Evolutionary conservation across 805 yeast species (phyloP).

Genomic region (Metschnikowia lochheadii): DNA sequence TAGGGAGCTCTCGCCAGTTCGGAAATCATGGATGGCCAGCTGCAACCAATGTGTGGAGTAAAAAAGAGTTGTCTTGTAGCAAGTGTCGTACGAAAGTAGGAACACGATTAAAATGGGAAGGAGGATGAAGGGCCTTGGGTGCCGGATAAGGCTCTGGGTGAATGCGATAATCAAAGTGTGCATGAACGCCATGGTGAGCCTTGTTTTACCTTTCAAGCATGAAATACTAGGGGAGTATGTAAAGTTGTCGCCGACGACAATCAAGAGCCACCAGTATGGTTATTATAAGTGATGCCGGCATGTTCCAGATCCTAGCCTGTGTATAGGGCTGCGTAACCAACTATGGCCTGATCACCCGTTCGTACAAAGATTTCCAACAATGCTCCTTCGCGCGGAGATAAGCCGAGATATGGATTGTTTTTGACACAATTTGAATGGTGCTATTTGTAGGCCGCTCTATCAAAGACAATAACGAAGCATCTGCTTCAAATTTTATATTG

Average conservation of each 20-base stretch:
- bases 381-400: not conserved
- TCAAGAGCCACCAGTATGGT: not conserved
- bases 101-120: constrained; percentile 30
- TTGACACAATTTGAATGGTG: not conserved
- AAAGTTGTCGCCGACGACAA: not conserved
- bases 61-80: constrained; percentile 31
- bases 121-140: constrained; percentile 28
- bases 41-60: constrained; percentile 1
- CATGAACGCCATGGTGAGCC: constrained; percentile 3
- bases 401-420: not conserved
- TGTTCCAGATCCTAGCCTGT: not conserved
- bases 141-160: constrained; percentile 20
- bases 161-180: constrained; percentile 14
- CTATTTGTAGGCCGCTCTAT: not conserved
- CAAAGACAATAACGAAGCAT: not conserved
- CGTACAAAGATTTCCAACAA: not conserved
- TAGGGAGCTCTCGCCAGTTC: not conserved
- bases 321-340: not conserved
- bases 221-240: not conserved
- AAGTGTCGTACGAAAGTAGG: constrained; percentile 30
- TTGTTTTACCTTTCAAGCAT: not conserved
- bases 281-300: not conserved
- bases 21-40: not conserved
- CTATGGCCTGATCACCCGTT: not conserved
- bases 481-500: not conserved